Base-by-base conservation (phyloP, 2,329 filamentous ascomycete genomes). In the Daldinia sp. region DNA sequence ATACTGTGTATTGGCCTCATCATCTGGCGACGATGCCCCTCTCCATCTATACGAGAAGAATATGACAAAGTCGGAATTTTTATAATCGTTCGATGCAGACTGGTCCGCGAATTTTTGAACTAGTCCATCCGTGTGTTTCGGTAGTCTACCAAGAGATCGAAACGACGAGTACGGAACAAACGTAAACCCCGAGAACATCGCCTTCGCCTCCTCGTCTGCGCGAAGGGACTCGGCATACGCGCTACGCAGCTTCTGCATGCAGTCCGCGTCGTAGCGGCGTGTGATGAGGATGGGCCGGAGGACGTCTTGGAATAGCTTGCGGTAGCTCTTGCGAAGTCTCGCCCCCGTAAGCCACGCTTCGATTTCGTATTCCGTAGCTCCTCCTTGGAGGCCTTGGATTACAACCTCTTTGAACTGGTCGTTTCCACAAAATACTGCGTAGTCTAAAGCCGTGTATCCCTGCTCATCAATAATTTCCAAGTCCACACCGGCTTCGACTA, bases 31-130 rank as follows among this genome's bases (percentile, higher is more conserved):
- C 3, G 39, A 37, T 21, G 62, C 68, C 7, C 69, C 72, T 13
- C 73, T 71, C 76, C 76, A 77, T 23, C 74, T 61, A 51, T 77
- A 78, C 0, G 76, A 77, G 48, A 77, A 69, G 68, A 78, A 78
- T 19, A 78, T 67, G 48, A 77, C 60, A 35, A 73, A 76, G 2
- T 56, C 39, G 13, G 63, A 37, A 1, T 45, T 56, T 5, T 58
- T 43, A 1, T 6, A n/a, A 6, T 27, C 32, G 13, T 37, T 19
- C 3, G 48, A 53, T 1, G 43, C 35, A 9, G 35, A 53, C 15
- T 57, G 30, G 25, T 54, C 37, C 3, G 25, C 9, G 13, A 43
- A 17, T 1, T 8, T 15, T 6, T 55, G 15, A 30, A 45, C 52
- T 17, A 72, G 50, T 1, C 58, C 58, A 23, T 73, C 71, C 11